Evolutionary conservation across 352 stramenopile genomes (phyloP).

Genomic region (Phytophthora citricola): DNA sequence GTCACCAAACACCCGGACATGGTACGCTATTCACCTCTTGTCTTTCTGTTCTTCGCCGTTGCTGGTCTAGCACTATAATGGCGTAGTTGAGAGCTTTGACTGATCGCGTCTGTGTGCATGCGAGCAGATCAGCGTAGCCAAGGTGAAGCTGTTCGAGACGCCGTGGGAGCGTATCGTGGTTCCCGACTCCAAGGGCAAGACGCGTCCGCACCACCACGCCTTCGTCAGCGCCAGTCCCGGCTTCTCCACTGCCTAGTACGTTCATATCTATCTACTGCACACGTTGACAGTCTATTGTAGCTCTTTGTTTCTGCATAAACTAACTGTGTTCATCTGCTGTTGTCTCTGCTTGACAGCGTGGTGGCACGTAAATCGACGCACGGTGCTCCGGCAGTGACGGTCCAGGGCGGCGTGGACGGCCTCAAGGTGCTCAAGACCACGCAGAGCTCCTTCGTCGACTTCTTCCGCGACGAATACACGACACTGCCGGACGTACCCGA

Average conservation of each 20-base stretch:
- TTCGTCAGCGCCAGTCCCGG: constrained; percentile 69
- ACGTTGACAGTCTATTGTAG: not conserved
- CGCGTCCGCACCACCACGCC: constrained; percentile 75
- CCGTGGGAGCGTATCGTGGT: constrained; percentile 71
- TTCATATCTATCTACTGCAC: constrained; percentile 11
- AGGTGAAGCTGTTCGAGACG: constrained; percentile 81
- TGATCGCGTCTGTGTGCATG: not conserved
- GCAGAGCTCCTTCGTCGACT: constrained; percentile 88
- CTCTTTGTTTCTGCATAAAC: not conserved
- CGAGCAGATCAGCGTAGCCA: constrained; percentile 67
- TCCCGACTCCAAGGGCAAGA: constrained; percentile 59
- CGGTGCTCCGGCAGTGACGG: constrained; percentile 45
- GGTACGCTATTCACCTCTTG: constrained; percentile 35
- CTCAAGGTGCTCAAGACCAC: constrained; percentile 92
- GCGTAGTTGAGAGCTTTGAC: too few species aligned
- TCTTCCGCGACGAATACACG: constrained; percentile 85
- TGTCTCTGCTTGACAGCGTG: constrained; percentile 38
- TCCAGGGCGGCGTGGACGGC: constrained; percentile 64
- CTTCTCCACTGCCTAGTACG: constrained; percentile 68
- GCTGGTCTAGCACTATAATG: too few species aligned
- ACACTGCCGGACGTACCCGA: constrained; percentile 80
- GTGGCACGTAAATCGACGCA: constrained; percentile 55
- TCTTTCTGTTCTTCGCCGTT: not conserved
- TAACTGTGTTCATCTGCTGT: not conserved
- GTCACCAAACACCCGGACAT: constrained; percentile 79